Base-by-base conservation (phyloP, 148 eudicot genomes). In the Euryodendron excelsum region DNA sequence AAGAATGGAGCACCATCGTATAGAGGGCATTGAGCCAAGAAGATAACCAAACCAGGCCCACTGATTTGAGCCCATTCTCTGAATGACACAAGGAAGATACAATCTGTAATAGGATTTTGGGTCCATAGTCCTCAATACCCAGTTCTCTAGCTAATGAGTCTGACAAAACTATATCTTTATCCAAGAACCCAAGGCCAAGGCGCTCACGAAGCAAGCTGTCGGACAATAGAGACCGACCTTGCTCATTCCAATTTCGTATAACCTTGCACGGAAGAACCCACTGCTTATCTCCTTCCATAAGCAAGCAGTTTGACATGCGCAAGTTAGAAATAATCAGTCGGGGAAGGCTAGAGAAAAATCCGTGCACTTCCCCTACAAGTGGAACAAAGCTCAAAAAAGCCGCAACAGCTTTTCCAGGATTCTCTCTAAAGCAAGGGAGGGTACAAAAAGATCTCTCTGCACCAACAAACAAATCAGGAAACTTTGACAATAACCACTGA, bases 251-350 rank as follows among this genome's bases (percentile, higher is more conserved):
- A 66, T 84, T 86, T 76, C 97, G 87, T 45, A 96, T 60, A 77
- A 90, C 94, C 88, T 89, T 88, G 89, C 99, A 93, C 28, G 99
- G 99, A 58, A 92, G 91, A 78, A 93, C 97, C 98, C 98, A 96
- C 69, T 84, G 83, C 59, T 77, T 74, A 28, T 79, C 82, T 30
- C 97, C 93, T 84, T 93, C 97, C 77, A 85, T 84, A 74, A 96
- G 91, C 84, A 96, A 82, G 84, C 99, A 96, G 75, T 89, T 90
- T 34, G 97, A 89, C 82, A 82, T 83, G 55, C 99, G 91, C 71
- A 96, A 84, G 83, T 91, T 96, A 69, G 98, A 86, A 74, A 96
- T 79, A 60, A 95, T 91, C 88, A 90, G 85, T 77, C 94, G 87
- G 9, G 99, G 99, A 77, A 96, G 89, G 73, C 88, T 86, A 50